Conservation (phyloP, 129 eudicot species). For the Saussurea involucrata region DNA sequence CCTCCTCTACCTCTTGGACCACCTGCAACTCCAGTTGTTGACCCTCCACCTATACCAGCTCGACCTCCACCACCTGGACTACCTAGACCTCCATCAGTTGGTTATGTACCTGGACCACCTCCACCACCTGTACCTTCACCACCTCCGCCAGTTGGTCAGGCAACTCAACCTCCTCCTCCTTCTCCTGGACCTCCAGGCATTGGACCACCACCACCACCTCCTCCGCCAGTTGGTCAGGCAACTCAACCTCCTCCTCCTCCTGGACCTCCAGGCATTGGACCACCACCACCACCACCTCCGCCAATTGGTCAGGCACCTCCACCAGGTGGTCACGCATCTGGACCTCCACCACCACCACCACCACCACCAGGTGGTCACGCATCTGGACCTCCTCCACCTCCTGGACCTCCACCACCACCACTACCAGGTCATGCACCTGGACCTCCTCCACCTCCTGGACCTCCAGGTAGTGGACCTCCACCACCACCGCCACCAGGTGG, state of each 20-base stretch:
- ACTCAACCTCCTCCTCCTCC: slow-evolving; percentile 55
- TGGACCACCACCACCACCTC: not conserved
- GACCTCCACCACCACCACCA: slow-evolving; percentile 46
- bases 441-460: slow-evolving; percentile 77
- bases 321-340: slow-evolving; percentile 25
- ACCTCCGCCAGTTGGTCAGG: not conserved
- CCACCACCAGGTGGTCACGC: slow-evolving; percentile 39
- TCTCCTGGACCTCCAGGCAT: not conserved
- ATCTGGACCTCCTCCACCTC: slow-evolving; percentile 72
- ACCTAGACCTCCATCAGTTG: not conserved
- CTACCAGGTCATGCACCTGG: slow-evolving; percentile 41
- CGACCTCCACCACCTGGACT: not conserved
- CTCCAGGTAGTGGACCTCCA: slow-evolving; percentile 76
- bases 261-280: slow-evolving; percentile 35
- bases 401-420: slow-evolving; percentile 69
- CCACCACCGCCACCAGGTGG: slow-evolving; percentile 71
- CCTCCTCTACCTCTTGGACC: not conserved
- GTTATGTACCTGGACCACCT: not conserved
- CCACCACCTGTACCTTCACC: not conserved
- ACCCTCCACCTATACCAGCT: not conserved
- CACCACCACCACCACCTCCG: slow-evolving; percentile 56
- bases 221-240: slow-evolving; percentile 9
- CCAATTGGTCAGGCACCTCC: no score
- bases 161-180: not conserved
- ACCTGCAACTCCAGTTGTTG: not conserved